Conservation (phyloP, 2,329 filamentous ascomycete genomes). For the Ceratocystiopsis minuta region DNA sequence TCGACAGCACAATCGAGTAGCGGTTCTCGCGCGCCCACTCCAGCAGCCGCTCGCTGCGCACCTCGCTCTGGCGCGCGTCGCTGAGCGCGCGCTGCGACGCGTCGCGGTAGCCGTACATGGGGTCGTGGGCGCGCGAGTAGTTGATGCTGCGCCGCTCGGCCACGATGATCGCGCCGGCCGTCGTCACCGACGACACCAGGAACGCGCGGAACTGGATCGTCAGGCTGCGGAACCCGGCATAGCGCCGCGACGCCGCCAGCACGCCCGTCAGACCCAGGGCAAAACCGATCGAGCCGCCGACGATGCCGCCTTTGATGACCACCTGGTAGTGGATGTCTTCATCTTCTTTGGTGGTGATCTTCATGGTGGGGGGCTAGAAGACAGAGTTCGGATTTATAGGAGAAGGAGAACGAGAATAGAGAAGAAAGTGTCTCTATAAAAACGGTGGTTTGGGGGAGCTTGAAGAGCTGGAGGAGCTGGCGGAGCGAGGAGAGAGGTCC, state of each 20-base stretch:
- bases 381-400: background rate
- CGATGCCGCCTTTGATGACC: conserved; percentile 61
- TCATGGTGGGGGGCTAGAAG: conserved; percentile 42
- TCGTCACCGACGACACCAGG: conserved; percentile 64
- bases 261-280: conserved; percentile 50
- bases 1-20: conserved; percentile 68
- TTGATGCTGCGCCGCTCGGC: conserved; percentile 52
- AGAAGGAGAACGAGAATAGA: background rate
- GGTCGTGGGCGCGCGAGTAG: conserved; percentile 55
- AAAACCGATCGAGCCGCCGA: conserved; percentile 55
- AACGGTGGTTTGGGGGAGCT: too few relatives aligned
- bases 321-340: conserved; percentile 67
- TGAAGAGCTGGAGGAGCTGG: too few relatives aligned
- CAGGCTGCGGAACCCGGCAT: conserved; percentile 58
- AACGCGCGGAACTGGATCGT: conserved; percentile 85
- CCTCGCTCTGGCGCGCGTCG: conserved; percentile 37
- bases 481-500: too few relatives aligned
- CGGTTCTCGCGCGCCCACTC: conserved; percentile 65
- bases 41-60: conserved; percentile 39
- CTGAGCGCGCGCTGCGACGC: conserved; percentile 37
- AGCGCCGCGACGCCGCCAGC: conserved; percentile 48
- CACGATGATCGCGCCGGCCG: conserved; percentile 73
- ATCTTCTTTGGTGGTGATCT: conserved; percentile 88
- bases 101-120: conserved; percentile 48
- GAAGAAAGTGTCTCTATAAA: background rate